A percentile compares a stretch with the other conserved stretches of the same genome.
Evolutionary conservation across 2,329 filamentous ascomycete species (phyloP).

Genomic region (Bipolaris gigantea): DNA sequence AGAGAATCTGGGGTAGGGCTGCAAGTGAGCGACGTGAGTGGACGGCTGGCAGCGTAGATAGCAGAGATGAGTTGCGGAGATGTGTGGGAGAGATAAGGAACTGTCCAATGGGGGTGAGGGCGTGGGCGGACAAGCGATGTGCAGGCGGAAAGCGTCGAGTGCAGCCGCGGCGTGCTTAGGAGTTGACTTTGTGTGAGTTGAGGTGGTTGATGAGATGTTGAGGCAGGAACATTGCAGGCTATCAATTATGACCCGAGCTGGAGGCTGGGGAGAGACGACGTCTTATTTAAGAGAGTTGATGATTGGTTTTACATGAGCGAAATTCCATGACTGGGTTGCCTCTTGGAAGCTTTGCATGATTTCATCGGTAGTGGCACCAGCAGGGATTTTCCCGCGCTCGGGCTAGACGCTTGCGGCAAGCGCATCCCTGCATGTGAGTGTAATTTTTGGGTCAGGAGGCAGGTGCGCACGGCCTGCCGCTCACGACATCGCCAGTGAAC

Average conservation of each 20-base stretch:
- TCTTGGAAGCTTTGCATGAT: conserved; percentile 28
- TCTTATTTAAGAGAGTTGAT: conserved; percentile 25
- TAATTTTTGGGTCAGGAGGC: conserved; percentile 41
- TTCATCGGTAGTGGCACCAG: conserved; percentile 28
- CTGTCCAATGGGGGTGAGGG: conserved; percentile 21
- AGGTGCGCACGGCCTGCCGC: conserved; percentile 33
- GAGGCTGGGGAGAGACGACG: conserved; percentile 17
- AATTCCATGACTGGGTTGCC: conserved; percentile 36
- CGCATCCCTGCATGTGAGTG: conserved; percentile 24
- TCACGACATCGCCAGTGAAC: conserved; percentile 33
- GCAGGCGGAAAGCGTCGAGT: conserved; percentile 19
- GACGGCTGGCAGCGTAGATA: background rate
- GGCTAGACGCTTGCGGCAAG: conserved; percentile 25
- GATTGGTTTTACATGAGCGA: conserved; percentile 35
- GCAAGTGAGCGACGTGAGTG: conserved; percentile 20
- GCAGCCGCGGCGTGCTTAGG: conserved; percentile 16
- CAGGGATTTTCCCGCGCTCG: conserved; percentile 28
- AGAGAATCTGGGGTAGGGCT: conserved; percentile 36
- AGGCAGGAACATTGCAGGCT: conserved; percentile 37
- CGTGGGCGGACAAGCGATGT: conserved; percentile 19
- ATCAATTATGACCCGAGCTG: background rate
- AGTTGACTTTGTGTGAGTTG: conserved; percentile 43
- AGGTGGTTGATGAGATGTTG: conserved; percentile 37
- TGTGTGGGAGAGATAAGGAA: conserved; percentile 20
- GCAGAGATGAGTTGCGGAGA: conserved; percentile 3